Conservation (phyloP, 805 yeast genomes). For the Candida nemodendra region DNA sequence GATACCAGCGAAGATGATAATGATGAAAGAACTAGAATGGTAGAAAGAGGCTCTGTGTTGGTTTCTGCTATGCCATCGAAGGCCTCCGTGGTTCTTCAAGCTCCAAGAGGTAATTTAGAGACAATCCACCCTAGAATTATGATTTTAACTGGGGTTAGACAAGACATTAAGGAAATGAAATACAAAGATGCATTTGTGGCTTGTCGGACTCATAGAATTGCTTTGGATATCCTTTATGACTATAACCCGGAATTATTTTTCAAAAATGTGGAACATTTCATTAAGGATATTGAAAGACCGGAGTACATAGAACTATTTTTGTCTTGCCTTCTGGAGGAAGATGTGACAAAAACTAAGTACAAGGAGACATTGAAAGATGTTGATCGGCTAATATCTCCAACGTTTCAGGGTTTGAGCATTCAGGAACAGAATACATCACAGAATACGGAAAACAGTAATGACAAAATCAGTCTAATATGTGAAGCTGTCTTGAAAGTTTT, state of each 20-base stretch:
- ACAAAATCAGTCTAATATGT: slow-evolving; percentile 75
- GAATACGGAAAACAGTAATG: slow-evolving; percentile 19
- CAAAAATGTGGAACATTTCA: slow-evolving; percentile 60
- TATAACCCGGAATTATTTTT: slow-evolving; percentile 72
- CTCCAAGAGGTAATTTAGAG: slow-evolving; percentile 94
- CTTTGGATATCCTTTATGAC: slow-evolving; percentile 86
- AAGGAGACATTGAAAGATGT: slow-evolving; percentile 54
- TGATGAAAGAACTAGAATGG: slow-evolving; percentile 84
- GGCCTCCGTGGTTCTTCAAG: slow-evolving; percentile 82
- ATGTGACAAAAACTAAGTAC: slow-evolving; percentile 80
- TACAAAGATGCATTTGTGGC: slow-evolving; percentile 74
- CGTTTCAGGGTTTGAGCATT: background rate
- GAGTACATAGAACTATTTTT: slow-evolving; percentile 85
- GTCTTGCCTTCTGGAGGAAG: slow-evolving; percentile 82
- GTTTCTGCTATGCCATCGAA: slow-evolving; percentile 80
- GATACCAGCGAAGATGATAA: slow-evolving; percentile 17
- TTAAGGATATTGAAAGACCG: slow-evolving; percentile 65
- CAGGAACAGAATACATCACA: slow-evolving; percentile 1
- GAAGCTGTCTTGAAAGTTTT: slow-evolving; percentile 62
- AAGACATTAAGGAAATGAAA: slow-evolving; percentile 52
- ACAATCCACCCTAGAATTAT: slow-evolving; percentile 91
- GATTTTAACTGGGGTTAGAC: slow-evolving; percentile 82
- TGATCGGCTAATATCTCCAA: slow-evolving; percentile 1
- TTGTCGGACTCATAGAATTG: slow-evolving; percentile 90
- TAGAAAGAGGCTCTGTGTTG: slow-evolving; percentile 89